Base-by-base conservation (phyloP, 495 filamentous ascomycete genomes). In the Xylaria longipes region DNA sequence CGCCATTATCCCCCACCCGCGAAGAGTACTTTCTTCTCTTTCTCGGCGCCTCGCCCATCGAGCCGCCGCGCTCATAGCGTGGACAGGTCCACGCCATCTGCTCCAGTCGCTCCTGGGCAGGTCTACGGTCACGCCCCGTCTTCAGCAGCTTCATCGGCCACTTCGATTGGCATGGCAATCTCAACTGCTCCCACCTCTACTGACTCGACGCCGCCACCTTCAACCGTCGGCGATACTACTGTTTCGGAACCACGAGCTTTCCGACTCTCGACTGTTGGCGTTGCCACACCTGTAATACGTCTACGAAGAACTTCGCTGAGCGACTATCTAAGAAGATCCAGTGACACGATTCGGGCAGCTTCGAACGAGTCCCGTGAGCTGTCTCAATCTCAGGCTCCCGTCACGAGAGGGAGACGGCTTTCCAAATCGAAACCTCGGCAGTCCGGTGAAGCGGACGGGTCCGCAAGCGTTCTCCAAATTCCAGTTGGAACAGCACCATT, bases 11-110 rank as follows among this genome's bases (percentile, higher is more conserved):
- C 77, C 14, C 77, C 77, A 9, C 64, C 22, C 5, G 68, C 75
- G 12, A 73, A 74, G n/a, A 79, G 75, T 63, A 76, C 72, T 22
- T 79, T 74, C 60, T 79, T 76, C 50, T 74, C 75, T 54, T 79
- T 77, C 54, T 74, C 75, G 25, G 74, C 75, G 37, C 73, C 77
- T 63, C 75, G 73, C 58, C 72, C 77, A 12, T 1, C 69, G 11
- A 60, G 48, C 63, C 72, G 75, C n/a, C 75, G 71, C 14, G 22
- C 37, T 6, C 54, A 52, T 22, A 46, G 56, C 57, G 7, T 58
- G n/a, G 75, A 72, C 35, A 58, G 37, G 14, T 52, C 75, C 3
- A 70, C 20, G 45, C 29, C 67, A 27, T 41, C 60, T 60, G 39
- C 39, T 20, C n/a, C 72, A 39, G 31, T 31, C 50, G 8, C 46